phyloP scores from a whole-genome alignment of 306 rosid genomes.

The Cicer bijugum region DNA sequence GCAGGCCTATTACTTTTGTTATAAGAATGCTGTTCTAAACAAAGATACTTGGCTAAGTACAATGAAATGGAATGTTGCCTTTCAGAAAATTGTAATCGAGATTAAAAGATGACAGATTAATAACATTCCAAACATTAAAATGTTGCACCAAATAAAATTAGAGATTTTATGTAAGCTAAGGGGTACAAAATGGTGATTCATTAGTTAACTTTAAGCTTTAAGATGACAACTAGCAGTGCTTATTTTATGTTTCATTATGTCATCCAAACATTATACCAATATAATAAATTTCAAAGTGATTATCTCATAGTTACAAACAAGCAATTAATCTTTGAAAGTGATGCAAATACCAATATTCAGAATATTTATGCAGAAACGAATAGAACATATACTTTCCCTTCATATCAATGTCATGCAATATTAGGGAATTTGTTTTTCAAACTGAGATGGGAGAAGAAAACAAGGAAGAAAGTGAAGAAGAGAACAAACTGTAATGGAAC shows the following conservation, averaged over 20 bases:
- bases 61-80: background rate
- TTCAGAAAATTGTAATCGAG: slow-evolving; percentile 16
- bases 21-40: slow-evolving; percentile 1
- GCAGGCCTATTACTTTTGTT: background rate
- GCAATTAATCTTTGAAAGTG: slow-evolving; percentile 16
- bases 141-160: background rate
- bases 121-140: background rate
- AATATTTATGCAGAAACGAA: slow-evolving; percentile 26
- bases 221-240: slow-evolving; percentile 26
- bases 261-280: background rate
- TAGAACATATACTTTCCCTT: slow-evolving; percentile 23
- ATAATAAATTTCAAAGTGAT: slow-evolving; percentile 2
- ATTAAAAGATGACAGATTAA: background rate
- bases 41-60: slow-evolving; percentile 7
- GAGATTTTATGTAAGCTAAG: slow-evolving; percentile 9
- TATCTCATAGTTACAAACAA: slow-evolving; percentile 20
- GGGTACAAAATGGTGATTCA: slow-evolving; percentile 23
- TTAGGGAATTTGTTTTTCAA: background rate
- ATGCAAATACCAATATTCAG: slow-evolving; percentile 33
- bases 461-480: slow-evolving; percentile 33
- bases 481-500: slow-evolving; percentile 87
- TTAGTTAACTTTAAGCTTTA: slow-evolving; percentile 5
- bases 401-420: slow-evolving; percentile 25
- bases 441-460: slow-evolving; percentile 29
- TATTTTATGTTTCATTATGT: background rate